A percentile compares a stretch with the other conserved stretches of the same genome.
Evolutionary conservation across 1,139 yeast genomes (phyloP).

Genomic region (Pichia sp.): DNA sequence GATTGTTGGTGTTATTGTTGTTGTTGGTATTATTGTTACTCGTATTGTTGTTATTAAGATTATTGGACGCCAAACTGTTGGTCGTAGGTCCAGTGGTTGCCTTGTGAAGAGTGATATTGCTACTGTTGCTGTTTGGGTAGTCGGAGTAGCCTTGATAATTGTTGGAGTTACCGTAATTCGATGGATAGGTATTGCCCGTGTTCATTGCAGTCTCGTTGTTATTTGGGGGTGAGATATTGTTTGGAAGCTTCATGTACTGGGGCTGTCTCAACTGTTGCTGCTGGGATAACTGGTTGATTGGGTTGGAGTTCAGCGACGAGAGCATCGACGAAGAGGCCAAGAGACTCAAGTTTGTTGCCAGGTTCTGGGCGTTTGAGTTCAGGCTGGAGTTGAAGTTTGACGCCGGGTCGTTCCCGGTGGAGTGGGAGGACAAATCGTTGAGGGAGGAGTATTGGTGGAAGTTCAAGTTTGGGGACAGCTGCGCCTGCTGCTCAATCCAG

Average conservation of each 20-base stretch:
- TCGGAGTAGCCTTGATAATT: background rate
- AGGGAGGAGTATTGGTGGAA: conserved; percentile 20
- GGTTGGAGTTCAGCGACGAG: background rate
- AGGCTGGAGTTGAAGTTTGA: background rate
- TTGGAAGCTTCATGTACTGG: conserved; percentile 11
- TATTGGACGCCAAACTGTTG: background rate
- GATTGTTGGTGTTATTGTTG: too few relatives aligned
- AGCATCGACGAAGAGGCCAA: conserved; percentile 16
- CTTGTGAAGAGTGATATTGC: background rate
- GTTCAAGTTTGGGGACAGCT: conserved; percentile 31
- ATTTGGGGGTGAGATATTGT: conserved; percentile 10
- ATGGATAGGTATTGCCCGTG: background rate
- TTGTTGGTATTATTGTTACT: background rate
- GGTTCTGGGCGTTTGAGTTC: conserved; percentile 9
- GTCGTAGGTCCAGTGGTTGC: background rate
- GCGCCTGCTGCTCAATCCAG: conserved; percentile 67
- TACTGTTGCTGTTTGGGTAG: background rate
- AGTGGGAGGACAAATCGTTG: conserved; percentile 13
- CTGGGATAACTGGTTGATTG: conserved; percentile 11
- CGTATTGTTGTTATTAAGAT: background rate
- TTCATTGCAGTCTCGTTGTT: conserved; percentile 7
- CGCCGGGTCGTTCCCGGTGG: conserved; percentile 12
- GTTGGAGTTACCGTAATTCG: background rate
- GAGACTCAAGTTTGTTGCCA: conserved; percentile 24
- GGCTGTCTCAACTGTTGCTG: conserved; percentile 19